Percentiles rank a stretch among this genome's conserved stretches.
These are phyloP conservation scores for Rutstroemia sp. DNA, from an alignment of 2,329 filamentous ascomycete species.

Conservation along the genomic window DNA sequence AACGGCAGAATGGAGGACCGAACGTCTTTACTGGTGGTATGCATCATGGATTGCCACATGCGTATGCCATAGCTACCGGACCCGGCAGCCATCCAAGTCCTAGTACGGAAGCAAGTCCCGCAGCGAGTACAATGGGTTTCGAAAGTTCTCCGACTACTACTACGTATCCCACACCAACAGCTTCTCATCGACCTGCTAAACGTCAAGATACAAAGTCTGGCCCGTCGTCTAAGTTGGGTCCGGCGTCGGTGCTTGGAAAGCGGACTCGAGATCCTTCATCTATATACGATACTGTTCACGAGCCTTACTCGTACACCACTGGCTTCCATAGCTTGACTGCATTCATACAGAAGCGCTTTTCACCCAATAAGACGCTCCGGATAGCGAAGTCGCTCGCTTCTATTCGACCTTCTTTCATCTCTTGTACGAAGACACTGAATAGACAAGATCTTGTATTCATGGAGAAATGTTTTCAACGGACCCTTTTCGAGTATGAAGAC, in stretches of 20 bases:
- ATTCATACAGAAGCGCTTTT: slow-evolving; percentile 71
- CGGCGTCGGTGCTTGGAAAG: slow-evolving; percentile 35
- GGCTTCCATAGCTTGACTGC: slow-evolving; percentile 85
- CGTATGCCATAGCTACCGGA: slow-evolving; percentile 56
- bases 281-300: slow-evolving; percentile 83
- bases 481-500: slow-evolving; percentile 86
- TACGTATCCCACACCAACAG: slow-evolving; percentile 15
- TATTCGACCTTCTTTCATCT: slow-evolving; percentile 88
- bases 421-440: slow-evolving; percentile 83
- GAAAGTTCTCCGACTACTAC: slow-evolving; percentile 46
- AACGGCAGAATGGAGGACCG: slow-evolving; percentile 34
- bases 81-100: slow-evolving; percentile 57
- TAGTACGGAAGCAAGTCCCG: slow-evolving; percentile 56
- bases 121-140: slow-evolving; percentile 44
- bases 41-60: slow-evolving; percentile 56
- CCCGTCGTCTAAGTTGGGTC: slow-evolving; percentile 22
- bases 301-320: slow-evolving; percentile 84
- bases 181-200: slow-evolving; percentile 22
- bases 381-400: slow-evolving; percentile 84
- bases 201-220: slow-evolving; percentile 21
- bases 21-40: slow-evolving; percentile 37
- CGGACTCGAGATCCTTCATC: slow-evolving; percentile 66
- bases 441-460: slow-evolving; percentile 89
- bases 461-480: slow-evolving; percentile 94
- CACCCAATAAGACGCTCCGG: slow-evolving; percentile 65